Base-by-base conservation (phyloP, 495 filamentous ascomycete genomes). In the Jackrogersella multiformis region DNA sequence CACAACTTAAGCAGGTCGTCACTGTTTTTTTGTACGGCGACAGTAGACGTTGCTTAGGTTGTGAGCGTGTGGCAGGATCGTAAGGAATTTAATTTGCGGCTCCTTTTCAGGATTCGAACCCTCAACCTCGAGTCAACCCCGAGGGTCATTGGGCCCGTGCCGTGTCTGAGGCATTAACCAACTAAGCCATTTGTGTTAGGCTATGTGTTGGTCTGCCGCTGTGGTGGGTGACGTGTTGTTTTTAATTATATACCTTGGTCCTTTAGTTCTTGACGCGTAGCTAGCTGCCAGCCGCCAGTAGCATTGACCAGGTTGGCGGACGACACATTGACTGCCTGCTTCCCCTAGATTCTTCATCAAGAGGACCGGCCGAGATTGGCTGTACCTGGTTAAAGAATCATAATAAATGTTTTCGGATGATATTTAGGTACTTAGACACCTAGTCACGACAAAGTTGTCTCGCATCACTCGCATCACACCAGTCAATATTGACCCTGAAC, bases 21-120 rank as follows among this genome's bases (percentile, higher is more conserved):
- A 2, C 36, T 18, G 36, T 41, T 41, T 41, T 2, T 41, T 41
- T 18, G 6, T 36, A 16, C 15, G 45, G 45, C 2, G 15, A 49
- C 45, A 49, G 36, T 16, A 30, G 36, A 18, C 45, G 45, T 32
- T 26, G 26, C 45, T 18, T 1, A 32, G n/a, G 24, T 9, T 30
- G 45, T 24, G 45, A 49, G 45, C 12, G 23, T 46, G 13, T 30
- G 34, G 44, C 18, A 35, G 56, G 32, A 36, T 59, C 23, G 18
- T 18, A 1, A 26, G 45, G 36, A 39, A 61, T 42, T 61, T 53
- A 5, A 44, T 49, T 61, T 61, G 57, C 57, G 57, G 36, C 46
- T 52, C 57, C 35, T 52, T 61, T 61, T 41, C 57, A 52, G 45
- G 57, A 53, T 9, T 61, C 6, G 34, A 51, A 28, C 57, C 24